Percentiles rank a stretch among this genome's conserved stretches.
Conservation (phyloP, 495 filamentous ascomycete species). For the Xylaria venustula region DNA sequence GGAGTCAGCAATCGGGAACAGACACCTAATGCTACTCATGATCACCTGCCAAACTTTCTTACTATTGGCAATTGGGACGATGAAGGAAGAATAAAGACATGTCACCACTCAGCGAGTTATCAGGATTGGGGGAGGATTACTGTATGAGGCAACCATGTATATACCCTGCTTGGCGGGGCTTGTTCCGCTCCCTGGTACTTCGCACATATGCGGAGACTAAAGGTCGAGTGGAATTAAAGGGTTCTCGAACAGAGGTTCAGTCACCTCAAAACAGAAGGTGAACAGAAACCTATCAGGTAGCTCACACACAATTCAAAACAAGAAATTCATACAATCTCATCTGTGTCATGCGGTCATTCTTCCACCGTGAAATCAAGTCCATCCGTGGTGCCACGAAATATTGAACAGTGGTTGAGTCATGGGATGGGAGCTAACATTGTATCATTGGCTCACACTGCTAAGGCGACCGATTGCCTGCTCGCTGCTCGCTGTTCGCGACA, state of each 20-base stretch:
- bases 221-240: conserved; percentile 14
- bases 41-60: conserved; percentile 4
- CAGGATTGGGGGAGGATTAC: conserved; percentile 23
- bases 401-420: not conserved
- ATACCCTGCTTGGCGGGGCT: conserved; percentile 20
- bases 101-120: conserved; percentile 30
- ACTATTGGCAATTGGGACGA: conserved; percentile 1
- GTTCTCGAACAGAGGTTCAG: not conserved
- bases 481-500: conserved; percentile 13
- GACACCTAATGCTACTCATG: not conserved
- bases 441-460: conserved; percentile 5
- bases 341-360: not conserved
- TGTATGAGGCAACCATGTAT: conserved; percentile 28
- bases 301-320: conserved; percentile 8
- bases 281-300: conserved; percentile 7
- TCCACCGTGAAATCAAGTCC: not conserved
- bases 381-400: not conserved
- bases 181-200: conserved; percentile 28
- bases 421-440: not conserved
- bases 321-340: not conserved
- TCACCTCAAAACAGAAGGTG: conserved; percentile 9
- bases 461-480: not conserved
- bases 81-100: conserved; percentile 12
- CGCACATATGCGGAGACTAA: conserved; percentile 13
- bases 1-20: conserved; percentile 2